Evolutionary conservation across 2,329 filamentous ascomycete species (phyloP), one percentile per base, ranked within the genome.

Genomic region (Alternaria burnsii): DNA sequence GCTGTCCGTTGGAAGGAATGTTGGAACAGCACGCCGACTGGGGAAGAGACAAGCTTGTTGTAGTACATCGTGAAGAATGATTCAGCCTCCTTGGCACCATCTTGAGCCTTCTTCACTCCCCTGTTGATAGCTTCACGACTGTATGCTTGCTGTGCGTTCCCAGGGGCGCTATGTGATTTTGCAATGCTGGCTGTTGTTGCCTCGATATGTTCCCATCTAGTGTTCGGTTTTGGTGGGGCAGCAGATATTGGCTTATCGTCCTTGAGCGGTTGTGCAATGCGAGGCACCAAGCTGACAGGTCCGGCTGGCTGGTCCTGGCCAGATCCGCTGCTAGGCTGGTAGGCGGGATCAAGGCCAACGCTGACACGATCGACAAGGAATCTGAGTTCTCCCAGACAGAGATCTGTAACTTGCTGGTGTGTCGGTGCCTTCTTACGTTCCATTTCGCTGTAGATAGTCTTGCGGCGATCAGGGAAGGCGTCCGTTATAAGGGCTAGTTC

Each of bases 381-480:
- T 66, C 87, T 87, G 52, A 97, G 83, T 18, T 91, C 85, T 12
- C 87, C 85, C 18, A 94, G 84, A 70, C 92, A 94, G 7, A 89
- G 81, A 18, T 83, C 81, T 62, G 89, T 88, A 48, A 97, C 85
- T 70, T 97, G 93, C 9, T 88, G 88, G 92, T 93, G 97, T 67
- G 91, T 89, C 1, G 92, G 86, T 0, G 91, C 92, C 44, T 90
- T 91, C 55, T 88, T 87, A 61, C 93, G 90, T 68, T 97, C 92
- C 62, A 97, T 91, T 69, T 98, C 94, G 59, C 89, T 88, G 78
- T 92, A 97, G 56, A 98, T 92, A 20, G 88, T 87, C 76, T 90
- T 91, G 53, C 94, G 87, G 34, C 93, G 88, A n/a, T 88, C 85
- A 16, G 89, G 85, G 64, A 91, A 94, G 55, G 88, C 86, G 58